Conservation (phyloP, 2,329 filamentous ascomycete genomes). For the Ophiostoma sp. region DNA sequence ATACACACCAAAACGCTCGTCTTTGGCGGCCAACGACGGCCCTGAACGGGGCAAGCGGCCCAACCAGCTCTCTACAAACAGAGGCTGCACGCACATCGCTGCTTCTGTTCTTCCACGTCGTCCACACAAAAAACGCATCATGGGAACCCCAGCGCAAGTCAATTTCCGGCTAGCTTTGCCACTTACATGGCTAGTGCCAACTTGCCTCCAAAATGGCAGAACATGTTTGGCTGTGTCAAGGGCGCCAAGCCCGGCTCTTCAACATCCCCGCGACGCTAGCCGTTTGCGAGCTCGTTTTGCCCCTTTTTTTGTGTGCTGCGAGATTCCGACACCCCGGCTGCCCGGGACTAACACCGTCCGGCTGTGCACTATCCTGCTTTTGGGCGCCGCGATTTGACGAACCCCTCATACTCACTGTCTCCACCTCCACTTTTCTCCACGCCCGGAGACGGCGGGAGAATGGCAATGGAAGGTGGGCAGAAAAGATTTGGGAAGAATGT, state of each 20-base stretch:
- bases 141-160: background rate
- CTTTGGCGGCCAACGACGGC: background rate
- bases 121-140: background rate
- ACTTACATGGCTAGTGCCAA: background rate
- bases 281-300: background rate
- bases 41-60: background rate
- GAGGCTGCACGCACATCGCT: background rate
- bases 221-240: background rate
- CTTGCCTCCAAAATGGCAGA: background rate
- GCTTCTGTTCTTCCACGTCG: background rate
- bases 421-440: constrained; percentile 3
- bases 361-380: background rate
- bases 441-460: background rate
- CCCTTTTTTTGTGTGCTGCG: background rate
- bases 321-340: background rate
- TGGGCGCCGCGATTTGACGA: background rate
- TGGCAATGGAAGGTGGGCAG: background rate
- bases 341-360: background rate
- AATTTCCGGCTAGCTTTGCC: constrained; percentile 14
- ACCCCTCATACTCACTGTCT: background rate
- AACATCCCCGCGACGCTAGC: constrained; percentile 18
- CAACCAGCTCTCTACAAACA: background rate
- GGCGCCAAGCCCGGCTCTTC: constrained; percentile 4
- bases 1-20: background rate
- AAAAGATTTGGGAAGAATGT: background rate